Conservation (phyloP, 805 yeast genomes). For the Candida saitoana region DNA sequence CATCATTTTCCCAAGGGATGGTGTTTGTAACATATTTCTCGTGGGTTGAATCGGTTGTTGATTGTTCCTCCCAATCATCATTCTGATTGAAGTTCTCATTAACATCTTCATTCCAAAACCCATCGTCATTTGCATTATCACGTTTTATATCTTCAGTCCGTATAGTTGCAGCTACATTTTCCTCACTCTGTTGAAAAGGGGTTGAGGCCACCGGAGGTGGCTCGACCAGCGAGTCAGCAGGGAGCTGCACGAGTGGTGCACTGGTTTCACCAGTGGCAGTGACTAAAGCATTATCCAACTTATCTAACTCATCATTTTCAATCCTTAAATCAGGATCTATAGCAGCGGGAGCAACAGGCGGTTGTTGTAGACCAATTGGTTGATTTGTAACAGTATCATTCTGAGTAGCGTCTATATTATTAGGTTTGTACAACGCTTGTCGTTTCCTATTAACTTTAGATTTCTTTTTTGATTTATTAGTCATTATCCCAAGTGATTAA, state of each 20-base stretch:
- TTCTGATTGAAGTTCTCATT: not conserved
- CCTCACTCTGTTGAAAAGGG: too few species aligned
- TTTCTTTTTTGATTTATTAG: not conserved
- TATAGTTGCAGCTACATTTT: too few species aligned
- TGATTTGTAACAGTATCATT: not conserved
- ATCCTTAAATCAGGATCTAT: not conserved
- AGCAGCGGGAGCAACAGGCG: too few species aligned
- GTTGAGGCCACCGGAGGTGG: not conserved
- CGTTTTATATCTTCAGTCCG: not conserved
- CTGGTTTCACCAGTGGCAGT: not conserved
- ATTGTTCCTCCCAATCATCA: constrained; percentile 3
- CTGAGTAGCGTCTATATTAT: not conserved
- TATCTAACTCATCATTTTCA: not conserved
- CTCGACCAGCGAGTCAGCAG: not conserved
- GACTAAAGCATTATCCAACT: not conserved
- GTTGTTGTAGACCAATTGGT: not conserved
- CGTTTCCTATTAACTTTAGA: not conserved
- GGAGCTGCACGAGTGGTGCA: not conserved
- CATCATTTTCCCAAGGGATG: not conserved
- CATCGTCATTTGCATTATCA: too few species aligned
- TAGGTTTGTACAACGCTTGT: not conserved
- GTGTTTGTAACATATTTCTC: constrained; percentile 1
- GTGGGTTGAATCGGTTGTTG: constrained; percentile 3
- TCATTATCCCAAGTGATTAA: too few species aligned
- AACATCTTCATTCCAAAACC: not conserved